Conservation (phyloP, 2,329 filamentous ascomycete species). For the Claviceps paspali region DNA sequence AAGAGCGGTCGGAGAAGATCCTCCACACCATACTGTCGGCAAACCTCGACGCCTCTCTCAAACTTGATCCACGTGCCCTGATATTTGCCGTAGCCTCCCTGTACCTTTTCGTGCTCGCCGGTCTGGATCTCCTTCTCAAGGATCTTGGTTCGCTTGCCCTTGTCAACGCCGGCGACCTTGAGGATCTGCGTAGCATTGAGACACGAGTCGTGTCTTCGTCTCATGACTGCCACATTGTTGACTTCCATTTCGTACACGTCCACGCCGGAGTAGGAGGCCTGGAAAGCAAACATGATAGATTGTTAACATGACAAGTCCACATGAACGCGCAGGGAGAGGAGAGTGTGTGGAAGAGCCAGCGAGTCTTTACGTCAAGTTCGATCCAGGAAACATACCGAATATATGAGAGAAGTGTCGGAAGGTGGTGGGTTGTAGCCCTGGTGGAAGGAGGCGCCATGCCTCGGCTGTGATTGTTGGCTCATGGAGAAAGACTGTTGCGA, state of each 20-base stretch:
- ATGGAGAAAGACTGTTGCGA: conserved; percentile 42
- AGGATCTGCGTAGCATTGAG: conserved; percentile 96
- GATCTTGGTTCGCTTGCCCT: conserved; percentile 94
- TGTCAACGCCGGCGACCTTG: conserved; percentile 93
- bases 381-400: conserved; percentile 47
- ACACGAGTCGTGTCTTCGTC: conserved; percentile 86
- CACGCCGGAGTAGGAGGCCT: conserved; percentile 87
- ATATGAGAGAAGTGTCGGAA: conserved; percentile 42
- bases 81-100: conserved; percentile 96
- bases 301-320: too few species aligned
- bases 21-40: conserved; percentile 64
- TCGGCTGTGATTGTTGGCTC: conserved; percentile 37
- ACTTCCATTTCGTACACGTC: conserved; percentile 99
- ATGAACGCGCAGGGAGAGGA: too few species aligned
- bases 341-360: too few species aligned
- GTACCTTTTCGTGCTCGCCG: conserved; percentile 94
- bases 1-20: conserved; percentile 59
- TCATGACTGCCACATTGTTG: conserved; percentile 87
- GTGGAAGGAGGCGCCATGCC: conserved; percentile 22
- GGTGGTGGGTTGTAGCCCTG: conserved; percentile 18
- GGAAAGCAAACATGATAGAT: neutral
- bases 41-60: conserved; percentile 81
- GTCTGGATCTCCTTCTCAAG: conserved; percentile 95
- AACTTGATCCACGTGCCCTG: conserved; percentile 98
- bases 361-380: too few species aligned